Conservation (phyloP, 169 alveolate genomes). For the Plasmodium gaboni region DNA sequence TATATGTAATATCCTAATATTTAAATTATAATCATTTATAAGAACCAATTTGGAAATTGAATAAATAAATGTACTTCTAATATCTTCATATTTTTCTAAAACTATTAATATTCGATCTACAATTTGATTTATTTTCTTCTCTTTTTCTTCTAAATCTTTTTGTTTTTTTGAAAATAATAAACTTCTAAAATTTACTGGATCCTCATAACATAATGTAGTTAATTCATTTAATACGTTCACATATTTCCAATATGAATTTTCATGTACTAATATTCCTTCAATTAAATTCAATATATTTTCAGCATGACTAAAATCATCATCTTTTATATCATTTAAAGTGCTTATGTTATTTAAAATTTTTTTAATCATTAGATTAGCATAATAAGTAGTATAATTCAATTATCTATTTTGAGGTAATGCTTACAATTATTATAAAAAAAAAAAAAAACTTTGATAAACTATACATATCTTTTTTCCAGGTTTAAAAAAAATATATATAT, state of each 20-base stretch:
- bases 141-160: neutral
- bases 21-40: constrained; percentile 48
- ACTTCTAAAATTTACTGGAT: constrained; percentile 54
- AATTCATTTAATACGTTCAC: constrained; percentile 66
- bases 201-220: constrained; percentile 73
- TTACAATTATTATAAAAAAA: too few species aligned
- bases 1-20: constrained; percentile 31
- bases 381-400: neutral
- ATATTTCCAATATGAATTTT: constrained; percentile 51
- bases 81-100: constrained; percentile 72
- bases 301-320: constrained; percentile 61
- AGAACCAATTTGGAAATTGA: constrained; percentile 55
- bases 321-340: constrained; percentile 52
- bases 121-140: constrained; percentile 34
- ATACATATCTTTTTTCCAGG: neutral
- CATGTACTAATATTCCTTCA: constrained; percentile 68
- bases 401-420: neutral
- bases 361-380: constrained; percentile 37
- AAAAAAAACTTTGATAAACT: neutral
- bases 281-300: constrained; percentile 50
- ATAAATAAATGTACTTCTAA: constrained; percentile 62
- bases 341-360: constrained; percentile 63
- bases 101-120: constrained; percentile 62
- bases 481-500: neutral
- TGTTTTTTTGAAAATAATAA: constrained; percentile 46